Evolutionary conservation across 345 rosid genomes (phyloP).

Genomic region (Eucalyptus grandis): DNA sequence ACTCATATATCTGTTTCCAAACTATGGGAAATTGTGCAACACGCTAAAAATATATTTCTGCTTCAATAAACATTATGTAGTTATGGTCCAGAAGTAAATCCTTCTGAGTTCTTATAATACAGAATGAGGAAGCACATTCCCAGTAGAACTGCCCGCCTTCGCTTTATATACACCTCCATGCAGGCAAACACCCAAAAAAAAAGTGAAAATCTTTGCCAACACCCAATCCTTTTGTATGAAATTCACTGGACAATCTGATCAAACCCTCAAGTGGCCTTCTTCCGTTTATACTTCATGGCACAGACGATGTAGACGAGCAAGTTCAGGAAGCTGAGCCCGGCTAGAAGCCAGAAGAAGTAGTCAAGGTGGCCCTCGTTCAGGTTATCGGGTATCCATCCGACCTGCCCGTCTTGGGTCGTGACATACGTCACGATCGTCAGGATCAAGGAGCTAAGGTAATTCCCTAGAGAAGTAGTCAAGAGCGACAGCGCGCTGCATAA

Average conservation of each 20-base stretch:
- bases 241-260: not conserved
- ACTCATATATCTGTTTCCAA: not conserved
- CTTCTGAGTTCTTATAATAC: not conserved
- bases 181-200: not conserved
- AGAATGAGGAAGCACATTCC: not conserved
- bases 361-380: slow-evolving; percentile 34
- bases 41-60: not conserved
- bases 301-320: slow-evolving; percentile 13
- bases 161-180: not conserved
- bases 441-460: slow-evolving; percentile 27
- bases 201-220: not conserved
- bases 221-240: not conserved
- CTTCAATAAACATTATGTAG: not conserved
- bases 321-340: slow-evolving; percentile 21
- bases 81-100: not conserved
- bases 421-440: slow-evolving; percentile 16
- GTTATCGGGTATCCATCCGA: slow-evolving; percentile 34
- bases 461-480: slow-evolving; percentile 24
- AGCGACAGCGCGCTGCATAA: slow-evolving; percentile 11
- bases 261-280: not conserved
- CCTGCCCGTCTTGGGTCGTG: slow-evolving; percentile 11
- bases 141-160: not conserved
- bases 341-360: slow-evolving; percentile 32
- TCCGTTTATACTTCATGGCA: slow-evolving; percentile 18
- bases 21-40: not conserved